Conservation (phyloP, 2,329 filamentous ascomycete species). For the Coleophoma eucalyptorum region DNA sequence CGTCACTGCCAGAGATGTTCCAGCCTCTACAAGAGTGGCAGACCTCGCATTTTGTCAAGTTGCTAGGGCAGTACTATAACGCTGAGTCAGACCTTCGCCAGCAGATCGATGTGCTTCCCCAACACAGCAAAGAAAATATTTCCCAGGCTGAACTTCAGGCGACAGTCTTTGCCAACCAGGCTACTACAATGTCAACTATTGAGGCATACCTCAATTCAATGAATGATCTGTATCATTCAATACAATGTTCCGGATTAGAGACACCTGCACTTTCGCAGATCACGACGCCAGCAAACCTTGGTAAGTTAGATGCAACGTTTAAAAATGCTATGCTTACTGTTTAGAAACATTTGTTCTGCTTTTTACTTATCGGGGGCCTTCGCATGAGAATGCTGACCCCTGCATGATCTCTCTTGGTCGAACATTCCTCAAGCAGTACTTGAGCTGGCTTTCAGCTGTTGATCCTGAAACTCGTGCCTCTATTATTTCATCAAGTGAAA, state of each 20-base stretch:
- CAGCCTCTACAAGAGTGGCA: constrained; percentile 53
- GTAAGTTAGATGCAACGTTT: background rate
- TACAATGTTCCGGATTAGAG: background rate
- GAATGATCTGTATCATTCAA: background rate
- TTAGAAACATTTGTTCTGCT: background rate
- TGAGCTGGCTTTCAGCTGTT: background rate
- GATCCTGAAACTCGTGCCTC: background rate
- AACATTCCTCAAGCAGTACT: background rate
- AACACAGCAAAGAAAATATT: constrained; percentile 3
- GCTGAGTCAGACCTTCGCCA: constrained; percentile 16
- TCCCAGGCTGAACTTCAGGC: constrained; percentile 9
- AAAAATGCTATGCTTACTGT: background rate
- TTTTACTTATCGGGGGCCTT: background rate
- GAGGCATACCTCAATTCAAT: background rate
- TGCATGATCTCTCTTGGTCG: background rate
- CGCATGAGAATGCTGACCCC: background rate
- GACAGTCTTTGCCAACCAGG: constrained; percentile 12
- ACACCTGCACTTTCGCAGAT: background rate
- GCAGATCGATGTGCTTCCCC: constrained; percentile 13
- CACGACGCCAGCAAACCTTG: background rate
- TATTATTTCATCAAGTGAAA: too few relatives aligned
- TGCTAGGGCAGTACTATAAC: constrained; percentile 50
- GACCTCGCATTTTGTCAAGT: constrained; percentile 51
- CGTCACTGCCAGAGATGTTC: constrained; percentile 30
- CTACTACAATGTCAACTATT: background rate